Base-by-base conservation (phyloP, 2,329 filamentous ascomycete species). In the Juglanconis sp. region DNA sequence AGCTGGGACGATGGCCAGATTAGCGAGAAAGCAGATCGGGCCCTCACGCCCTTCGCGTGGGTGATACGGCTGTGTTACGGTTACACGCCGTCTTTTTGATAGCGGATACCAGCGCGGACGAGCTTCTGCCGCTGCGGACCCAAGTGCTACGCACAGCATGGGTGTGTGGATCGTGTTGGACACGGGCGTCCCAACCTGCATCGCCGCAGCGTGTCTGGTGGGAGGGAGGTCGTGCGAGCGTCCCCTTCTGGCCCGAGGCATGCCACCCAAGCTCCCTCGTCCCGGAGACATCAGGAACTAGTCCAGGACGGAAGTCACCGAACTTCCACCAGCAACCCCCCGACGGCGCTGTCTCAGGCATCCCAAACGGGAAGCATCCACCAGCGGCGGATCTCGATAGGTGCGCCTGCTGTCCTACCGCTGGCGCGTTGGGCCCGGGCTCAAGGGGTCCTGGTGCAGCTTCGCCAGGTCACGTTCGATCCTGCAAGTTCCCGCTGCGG, bases 401-500 rank as follows among this genome's bases (percentile, higher is more conserved):
- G 44, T 30, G 31, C 36, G 44, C 30, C n/a, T 36, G 53, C 17
- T 34, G 52, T 53, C 36, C 30, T n/a, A 53, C 51, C 24, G 32
- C 51, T 31, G 36, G 36, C 5, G 17, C 7, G 15, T 24, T 34
- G 11, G 47, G 31, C 30, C n/a, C 13, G 24, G 24, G 6, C 36
- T 13, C 13, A 8, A 10, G 34, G 13, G 15, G 15, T 11, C 4
- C 42, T 13, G 11, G 42, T 24, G 17, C 17, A 24, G 17, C 17
- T 24, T 24, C 17, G 31, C 2, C 38, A 8, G 17, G 17, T 15
- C 13, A 32, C 36, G 42, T 38, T 38, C 56, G 56, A 59, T 59
- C 56, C 50, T 59, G 56, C 56, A 53, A 38, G 34, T 10, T 38
- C n/a, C 56, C 56, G 56, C 6, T 7, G 38, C n/a, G 38, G 4